A percentile compares a stretch with the other conserved stretches of the same genome.
Evolutionary conservation across 2,329 filamentous ascomycete genomes (phyloP).

Genomic region (Alternaria postmessia): DNA sequence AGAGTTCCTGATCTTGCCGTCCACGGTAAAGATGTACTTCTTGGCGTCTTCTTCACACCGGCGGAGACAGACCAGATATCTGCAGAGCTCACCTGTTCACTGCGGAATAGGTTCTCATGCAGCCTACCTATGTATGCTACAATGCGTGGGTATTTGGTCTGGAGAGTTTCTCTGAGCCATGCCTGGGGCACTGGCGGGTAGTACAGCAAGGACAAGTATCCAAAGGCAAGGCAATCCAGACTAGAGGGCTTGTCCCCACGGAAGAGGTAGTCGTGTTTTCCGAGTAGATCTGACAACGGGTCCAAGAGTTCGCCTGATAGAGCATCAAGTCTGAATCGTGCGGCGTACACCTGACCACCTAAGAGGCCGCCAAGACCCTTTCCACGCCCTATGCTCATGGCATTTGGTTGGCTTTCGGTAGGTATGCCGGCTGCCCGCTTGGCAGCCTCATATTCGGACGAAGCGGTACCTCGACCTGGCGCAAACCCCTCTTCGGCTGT

Average conservation of each 20-base stretch:
- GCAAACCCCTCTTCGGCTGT: conserved; percentile 46
- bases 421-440: conserved; percentile 49
- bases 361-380: conserved; percentile 69
- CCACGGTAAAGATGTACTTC: conserved; percentile 36
- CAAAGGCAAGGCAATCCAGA: conserved; percentile 82
- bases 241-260: conserved; percentile 62
- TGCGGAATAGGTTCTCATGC: conserved; percentile 35
- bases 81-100: conserved; percentile 30
- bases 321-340: conserved; percentile 77
- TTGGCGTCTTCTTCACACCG: conserved; percentile 10
- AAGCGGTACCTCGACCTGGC: conserved; percentile 42
- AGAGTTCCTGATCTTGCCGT: conserved; percentile 21
- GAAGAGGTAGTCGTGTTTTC: conserved; percentile 65
- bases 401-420: conserved; percentile 40
- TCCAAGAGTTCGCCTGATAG: conserved; percentile 74
- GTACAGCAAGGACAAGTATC: conserved; percentile 79
- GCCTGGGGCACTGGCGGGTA: conserved; percentile 67
- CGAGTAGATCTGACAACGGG: conserved; percentile 71
- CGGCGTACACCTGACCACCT: conserved; percentile 72
- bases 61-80: conserved; percentile 42
- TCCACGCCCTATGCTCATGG: conserved; percentile 62
- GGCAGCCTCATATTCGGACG: conserved; percentile 48
- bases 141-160: conserved; percentile 56
- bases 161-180: conserved; percentile 68
- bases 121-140: conserved; percentile 50